Evolutionary conservation across 208 protist species (phyloP).

Genomic region (Trypanosoma grayi): DNA sequence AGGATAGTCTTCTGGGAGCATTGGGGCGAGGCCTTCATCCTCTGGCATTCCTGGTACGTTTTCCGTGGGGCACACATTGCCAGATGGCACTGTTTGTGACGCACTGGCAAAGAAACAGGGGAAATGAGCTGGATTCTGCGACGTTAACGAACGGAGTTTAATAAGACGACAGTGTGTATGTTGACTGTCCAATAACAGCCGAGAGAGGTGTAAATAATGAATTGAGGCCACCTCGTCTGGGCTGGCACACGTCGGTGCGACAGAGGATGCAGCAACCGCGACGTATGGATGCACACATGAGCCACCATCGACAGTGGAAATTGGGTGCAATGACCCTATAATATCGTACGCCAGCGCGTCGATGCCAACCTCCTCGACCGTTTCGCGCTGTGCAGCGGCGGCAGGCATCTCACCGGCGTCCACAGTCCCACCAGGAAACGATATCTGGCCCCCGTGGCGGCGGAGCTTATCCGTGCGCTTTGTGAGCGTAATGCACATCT

Average conservation of each 20-base stretch:
- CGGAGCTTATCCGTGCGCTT: constrained; percentile 59
- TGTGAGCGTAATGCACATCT: constrained; percentile 86
- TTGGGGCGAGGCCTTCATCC: constrained; percentile 44
- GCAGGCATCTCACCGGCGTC: constrained; percentile 50
- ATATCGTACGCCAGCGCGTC: constrained; percentile 37
- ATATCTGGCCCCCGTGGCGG: constrained; percentile 74
- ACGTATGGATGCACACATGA: constrained; percentile 54
- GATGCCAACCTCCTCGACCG: constrained; percentile 78
- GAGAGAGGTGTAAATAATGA: constrained; percentile 81
- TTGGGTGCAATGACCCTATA: constrained; percentile 53
- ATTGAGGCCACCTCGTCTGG: constrained; percentile 74
- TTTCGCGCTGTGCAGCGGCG: constrained; percentile 69
- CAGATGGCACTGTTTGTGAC: constrained; percentile 24
- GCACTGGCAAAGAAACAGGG: constrained; percentile 81
- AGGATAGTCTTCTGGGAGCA: constrained; percentile 66
- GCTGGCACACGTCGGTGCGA: constrained; percentile 49
- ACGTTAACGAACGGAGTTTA: constrained; percentile 33
- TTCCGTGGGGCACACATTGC: constrained; percentile 25
- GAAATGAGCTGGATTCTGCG: constrained; percentile 49
- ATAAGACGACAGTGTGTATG: constrained; percentile 64
- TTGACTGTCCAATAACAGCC: constrained; percentile 39
- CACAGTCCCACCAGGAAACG: constrained; percentile 74
- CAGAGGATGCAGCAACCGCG: constrained; percentile 34
- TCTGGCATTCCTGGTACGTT: constrained; percentile 22
- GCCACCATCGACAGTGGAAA: constrained; percentile 27